phyloP scores from a whole-genome alignment of 2,329 filamentous ascomycete species.

The Fusarium subtropicale region DNA sequence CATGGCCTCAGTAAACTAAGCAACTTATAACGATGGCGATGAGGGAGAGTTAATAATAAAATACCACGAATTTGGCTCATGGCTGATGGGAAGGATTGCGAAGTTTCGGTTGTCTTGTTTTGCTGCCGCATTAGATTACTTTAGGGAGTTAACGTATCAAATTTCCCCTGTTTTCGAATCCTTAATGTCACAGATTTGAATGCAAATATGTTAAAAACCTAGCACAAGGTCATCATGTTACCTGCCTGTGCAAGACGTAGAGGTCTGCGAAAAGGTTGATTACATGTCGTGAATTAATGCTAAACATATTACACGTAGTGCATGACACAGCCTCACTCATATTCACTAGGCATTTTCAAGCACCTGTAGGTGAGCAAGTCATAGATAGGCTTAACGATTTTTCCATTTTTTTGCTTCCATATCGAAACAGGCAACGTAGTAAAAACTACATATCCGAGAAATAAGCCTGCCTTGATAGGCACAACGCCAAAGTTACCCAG shows the following conservation, averaged over 20 bases:
- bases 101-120: background rate
- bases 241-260: background rate
- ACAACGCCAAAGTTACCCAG: constrained; percentile 44
- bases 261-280: background rate
- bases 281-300: background rate
- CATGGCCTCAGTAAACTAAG: constrained; percentile 26
- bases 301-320: background rate
- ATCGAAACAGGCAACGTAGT: constrained; percentile 40
- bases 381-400: constrained; percentile 36
- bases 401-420: constrained; percentile 40
- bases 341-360: constrained; percentile 2
- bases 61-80: constrained; percentile 31
- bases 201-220: background rate
- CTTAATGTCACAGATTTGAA: background rate
- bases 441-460: constrained; percentile 37
- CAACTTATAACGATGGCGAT: background rate
- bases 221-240: background rate
- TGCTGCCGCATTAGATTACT: background rate
- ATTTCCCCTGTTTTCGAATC: background rate
- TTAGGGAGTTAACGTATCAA: background rate
- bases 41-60: constrained; percentile 36
- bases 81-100: background rate
- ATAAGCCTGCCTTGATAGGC: constrained; percentile 38
- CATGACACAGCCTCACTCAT: background rate
- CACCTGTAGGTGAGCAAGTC: background rate